These are phyloP conservation scores for Lecanicillium sp. DNA, from an alignment of 2,329 filamentous ascomycete species.

Conservation along the genomic window DNA sequence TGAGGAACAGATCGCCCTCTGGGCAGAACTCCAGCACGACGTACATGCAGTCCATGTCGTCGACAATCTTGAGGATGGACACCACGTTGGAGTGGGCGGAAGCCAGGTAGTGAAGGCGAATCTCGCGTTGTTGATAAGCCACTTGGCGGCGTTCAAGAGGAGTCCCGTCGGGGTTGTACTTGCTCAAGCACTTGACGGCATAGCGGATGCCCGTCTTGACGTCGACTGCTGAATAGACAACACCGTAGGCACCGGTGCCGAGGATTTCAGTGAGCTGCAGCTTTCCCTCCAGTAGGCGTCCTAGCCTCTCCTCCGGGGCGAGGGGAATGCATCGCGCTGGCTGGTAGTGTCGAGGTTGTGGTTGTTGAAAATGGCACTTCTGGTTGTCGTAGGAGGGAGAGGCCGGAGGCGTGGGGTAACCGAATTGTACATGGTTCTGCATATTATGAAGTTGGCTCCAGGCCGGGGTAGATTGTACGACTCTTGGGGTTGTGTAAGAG, in stretches of 20 bases:
- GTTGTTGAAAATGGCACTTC: constrained; percentile 35
- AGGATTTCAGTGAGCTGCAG: constrained; percentile 79
- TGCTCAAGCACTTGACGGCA: constrained; percentile 96
- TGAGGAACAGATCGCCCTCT: constrained; percentile 92
- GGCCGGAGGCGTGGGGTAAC: constrained; percentile 50
- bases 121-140: constrained; percentile 88
- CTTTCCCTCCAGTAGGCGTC: constrained; percentile 72
- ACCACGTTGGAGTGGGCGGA: constrained; percentile 90
- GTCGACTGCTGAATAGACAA: constrained; percentile 86
- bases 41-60: constrained; percentile 85
- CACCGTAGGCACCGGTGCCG: constrained; percentile 90
- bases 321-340: constrained; percentile 43
- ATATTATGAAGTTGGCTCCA: constrained; percentile 35
- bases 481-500: constrained; percentile 2
- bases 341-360: constrained; percentile 25
- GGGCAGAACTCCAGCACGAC: constrained; percentile 96
- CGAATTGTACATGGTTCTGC: constrained; percentile 50
- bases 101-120: constrained; percentile 81
- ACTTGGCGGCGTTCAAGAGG: constrained; percentile 76
- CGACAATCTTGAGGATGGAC: constrained; percentile 87
- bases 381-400: constrained; percentile 45
- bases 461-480: constrained; percentile 9
- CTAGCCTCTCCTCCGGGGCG: constrained; percentile 76
- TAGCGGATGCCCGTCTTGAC: constrained; percentile 73
- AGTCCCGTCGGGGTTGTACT: constrained; percentile 63